Evolutionary conservation across 2,329 filamentous ascomycete genomes (phyloP).

Genomic region (Penicillium digitatum): DNA sequence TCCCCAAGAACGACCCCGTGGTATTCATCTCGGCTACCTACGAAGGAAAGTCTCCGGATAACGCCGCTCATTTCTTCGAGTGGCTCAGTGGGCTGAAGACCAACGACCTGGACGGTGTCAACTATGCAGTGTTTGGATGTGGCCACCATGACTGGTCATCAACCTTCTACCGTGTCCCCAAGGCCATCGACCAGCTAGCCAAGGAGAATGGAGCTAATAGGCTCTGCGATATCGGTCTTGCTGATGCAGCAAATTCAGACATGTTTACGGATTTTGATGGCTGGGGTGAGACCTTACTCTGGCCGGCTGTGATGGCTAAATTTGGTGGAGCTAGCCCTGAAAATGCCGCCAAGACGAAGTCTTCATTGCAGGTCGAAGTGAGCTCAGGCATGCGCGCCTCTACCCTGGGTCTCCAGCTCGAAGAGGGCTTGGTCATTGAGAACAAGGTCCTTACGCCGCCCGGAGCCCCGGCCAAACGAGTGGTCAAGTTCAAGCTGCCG

Average conservation of each 20-base stretch:
- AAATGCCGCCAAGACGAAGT: constrained; percentile 33
- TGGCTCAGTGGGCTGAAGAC: constrained; percentile 59
- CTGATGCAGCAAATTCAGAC: constrained; percentile 60
- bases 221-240: constrained; percentile 51
- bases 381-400: constrained; percentile 52
- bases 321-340: constrained; percentile 27
- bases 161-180: constrained; percentile 67
- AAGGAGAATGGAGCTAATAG: constrained; percentile 49
- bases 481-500: constrained; percentile 66
- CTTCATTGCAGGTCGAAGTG: constrained; percentile 46
- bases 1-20: constrained; percentile 60
- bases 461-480: constrained; percentile 56
- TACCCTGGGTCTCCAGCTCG: constrained; percentile 60
- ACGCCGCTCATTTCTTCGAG: constrained; percentile 63
- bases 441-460: constrained; percentile 51
- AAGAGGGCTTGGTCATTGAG: constrained; percentile 57
- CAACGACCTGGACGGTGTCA: constrained; percentile 53
- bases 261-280: constrained; percentile 66
- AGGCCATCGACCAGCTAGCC: constrained; percentile 55
- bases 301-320: constrained; percentile 48
- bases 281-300: constrained; percentile 61
- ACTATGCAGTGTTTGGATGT: constrained; percentile 68
- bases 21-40: constrained; percentile 68
- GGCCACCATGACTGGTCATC: constrained; percentile 53
- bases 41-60: constrained; percentile 70